Evolutionary conservation across 108 stramenopile species (phyloP).

Genomic region (Stephanodiscus triporus): DNA sequence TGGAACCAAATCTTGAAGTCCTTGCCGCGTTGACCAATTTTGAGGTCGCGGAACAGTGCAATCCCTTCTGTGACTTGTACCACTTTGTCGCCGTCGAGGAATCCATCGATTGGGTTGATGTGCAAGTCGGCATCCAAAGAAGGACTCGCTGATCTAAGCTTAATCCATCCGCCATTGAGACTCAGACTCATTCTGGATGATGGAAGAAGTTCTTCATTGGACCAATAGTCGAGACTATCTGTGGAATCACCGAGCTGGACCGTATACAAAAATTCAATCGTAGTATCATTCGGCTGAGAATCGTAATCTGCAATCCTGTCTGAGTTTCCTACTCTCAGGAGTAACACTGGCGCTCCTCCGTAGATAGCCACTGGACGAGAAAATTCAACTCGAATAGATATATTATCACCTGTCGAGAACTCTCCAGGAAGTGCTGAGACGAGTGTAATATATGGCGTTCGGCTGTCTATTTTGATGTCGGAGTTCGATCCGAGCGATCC

Average conservation of each 20-base stretch:
- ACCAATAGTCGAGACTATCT: conserved; percentile 58
- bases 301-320: conserved; percentile 55
- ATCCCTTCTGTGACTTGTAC: conserved; percentile 49
- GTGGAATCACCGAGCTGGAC: conserved; percentile 60
- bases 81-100: conserved; percentile 44
- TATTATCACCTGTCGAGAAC: conserved; percentile 36
- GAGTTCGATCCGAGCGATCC: conserved; percentile 53
- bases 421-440: conserved; percentile 36
- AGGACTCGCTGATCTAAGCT: conserved; percentile 41
- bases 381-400: conserved; percentile 50
- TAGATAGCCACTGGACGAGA: conserved; percentile 53
- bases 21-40: conserved; percentile 59
- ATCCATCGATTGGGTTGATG: conserved; percentile 61
- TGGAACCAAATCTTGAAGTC: conserved; percentile 64
- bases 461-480: conserved; percentile 51
- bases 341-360: conserved; percentile 52
- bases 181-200: conserved; percentile 29
- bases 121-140: conserved; percentile 64
- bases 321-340: conserved; percentile 51
- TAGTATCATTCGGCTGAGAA: conserved; percentile 36
- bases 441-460: conserved; percentile 45
- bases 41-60: conserved; percentile 55
- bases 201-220: conserved; percentile 40
- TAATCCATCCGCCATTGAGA: conserved; percentile 49
- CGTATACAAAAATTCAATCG: conserved; percentile 55